Conservation (phyloP, 805 yeast species). For the Candida incommunis region DNA sequence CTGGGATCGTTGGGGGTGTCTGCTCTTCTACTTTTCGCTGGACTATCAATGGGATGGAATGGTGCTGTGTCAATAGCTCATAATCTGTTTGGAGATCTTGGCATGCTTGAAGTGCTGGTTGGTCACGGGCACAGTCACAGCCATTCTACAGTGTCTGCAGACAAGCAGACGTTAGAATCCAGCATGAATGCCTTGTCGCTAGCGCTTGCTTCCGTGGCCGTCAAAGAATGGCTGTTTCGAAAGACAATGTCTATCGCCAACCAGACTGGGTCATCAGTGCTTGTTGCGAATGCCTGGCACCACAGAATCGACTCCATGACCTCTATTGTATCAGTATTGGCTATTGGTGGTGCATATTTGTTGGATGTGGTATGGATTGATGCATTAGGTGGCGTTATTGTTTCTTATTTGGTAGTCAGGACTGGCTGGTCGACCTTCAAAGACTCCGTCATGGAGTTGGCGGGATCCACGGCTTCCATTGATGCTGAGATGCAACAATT, state of each 20-base stretch:
- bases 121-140: slow-evolving; percentile 37
- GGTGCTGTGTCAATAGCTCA: slow-evolving; percentile 34
- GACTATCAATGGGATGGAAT: slow-evolving; percentile 82
- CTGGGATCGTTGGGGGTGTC: slow-evolving; percentile 85
- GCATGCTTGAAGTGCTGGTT: slow-evolving; percentile 26
- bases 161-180: slow-evolving; percentile 27
- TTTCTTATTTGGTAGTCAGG: slow-evolving; percentile 63
- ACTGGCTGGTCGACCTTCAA: slow-evolving; percentile 73
- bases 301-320: slow-evolving; percentile 92
- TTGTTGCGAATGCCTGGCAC: slow-evolving; percentile 98
- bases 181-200: slow-evolving; percentile 93
- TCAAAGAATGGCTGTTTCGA: slow-evolving; percentile 79
- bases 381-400: slow-evolving; percentile 81
- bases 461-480: background rate
- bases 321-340: slow-evolving; percentile 75
- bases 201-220: slow-evolving; percentile 74
- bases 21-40: slow-evolving; percentile 71
- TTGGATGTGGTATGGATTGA: slow-evolving; percentile 75
- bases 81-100: slow-evolving; percentile 9
- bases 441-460: slow-evolving; percentile 55
- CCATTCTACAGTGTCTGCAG: slow-evolving; percentile 16
- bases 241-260: slow-evolving; percentile 73
- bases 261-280: slow-evolving; percentile 68
- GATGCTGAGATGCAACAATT: background rate
- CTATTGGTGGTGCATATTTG: slow-evolving; percentile 75